Base-by-base conservation (phyloP, 176 grass and related monocot genomes). In the Carex pumila region DNA sequence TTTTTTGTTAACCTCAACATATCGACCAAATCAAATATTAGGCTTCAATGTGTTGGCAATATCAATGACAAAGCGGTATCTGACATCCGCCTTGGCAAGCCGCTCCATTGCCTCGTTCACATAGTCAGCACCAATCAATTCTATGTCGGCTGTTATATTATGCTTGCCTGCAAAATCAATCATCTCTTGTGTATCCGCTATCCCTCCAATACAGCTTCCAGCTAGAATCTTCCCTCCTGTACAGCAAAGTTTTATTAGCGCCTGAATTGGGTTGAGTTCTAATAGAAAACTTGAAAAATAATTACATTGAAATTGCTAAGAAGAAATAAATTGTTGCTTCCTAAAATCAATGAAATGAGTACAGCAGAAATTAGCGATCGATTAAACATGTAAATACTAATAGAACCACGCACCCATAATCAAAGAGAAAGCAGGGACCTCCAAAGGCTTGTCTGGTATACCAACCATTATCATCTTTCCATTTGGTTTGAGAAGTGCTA, bases 21-120 rank as follows among this genome's bases (percentile, higher is more conserved):
- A 72, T n/a, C 12, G 49, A 75, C 45, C n/a, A 55, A 76, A 54
- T 81, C 74, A 82, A 37, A 69, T 79, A 61, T 61, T 62, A 39
- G 83, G 66, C 61, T 88, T 79, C 47, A 93, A 84, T 12, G 93
- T 92, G 83, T 92, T 95, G 81, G 83, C 87, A 15, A 96, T 83
- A 91, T 96, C 93, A 82, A 96, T 96, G 59, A 96, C 91, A 7
- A 96, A 96, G 32, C 93, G 87, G 45, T 89, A 96, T 80, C 83
- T 84, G n/a, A 93, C 93, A 31, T 96, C 93, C 2, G 84, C 73
- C 67, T 85, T 93, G 61, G 79, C 83, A 3, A 96, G 89, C 19
- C 93, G 79, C 83, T 96, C 87, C 70, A 93, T 69, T 70, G 93
- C 93, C 12, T 76, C 29, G 85, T 93, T 96, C 61, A 89, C 90